Percentiles rank a stretch among this genome's conserved stretches.
Conservation (phyloP, 208 protist species). For the Leishmania lainsoni region DNA sequence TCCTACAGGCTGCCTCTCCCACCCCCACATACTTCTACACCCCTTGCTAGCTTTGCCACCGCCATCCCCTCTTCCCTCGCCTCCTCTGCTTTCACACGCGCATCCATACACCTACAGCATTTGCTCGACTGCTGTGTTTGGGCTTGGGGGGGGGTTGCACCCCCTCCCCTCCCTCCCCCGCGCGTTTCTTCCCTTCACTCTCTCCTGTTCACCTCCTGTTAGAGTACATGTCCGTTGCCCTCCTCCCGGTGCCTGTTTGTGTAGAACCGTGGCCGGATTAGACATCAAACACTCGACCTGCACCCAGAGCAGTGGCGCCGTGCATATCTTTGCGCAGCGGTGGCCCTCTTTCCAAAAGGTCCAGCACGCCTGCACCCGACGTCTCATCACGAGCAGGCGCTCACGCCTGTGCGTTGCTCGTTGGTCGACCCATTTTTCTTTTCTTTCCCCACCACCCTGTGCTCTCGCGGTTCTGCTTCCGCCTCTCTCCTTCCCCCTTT, state of each 20-base stretch:
- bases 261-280: not conserved
- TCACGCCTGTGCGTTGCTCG: not conserved
- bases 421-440: not conserved
- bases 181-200: not conserved
- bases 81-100: not conserved
- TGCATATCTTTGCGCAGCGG: not conserved
- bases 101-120: not conserved
- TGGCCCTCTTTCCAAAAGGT: not conserved
- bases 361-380: not conserved
- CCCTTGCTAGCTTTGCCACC: not conserved
- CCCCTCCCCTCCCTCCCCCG: not conserved
- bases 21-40: not conserved
- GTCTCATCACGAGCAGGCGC: not conserved
- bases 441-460: not conserved
- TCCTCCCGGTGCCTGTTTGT: not conserved
- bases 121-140: not conserved
- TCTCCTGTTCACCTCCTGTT: not conserved
- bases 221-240: not conserved
- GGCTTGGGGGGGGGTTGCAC: not conserved
- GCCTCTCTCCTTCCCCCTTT: not conserved
- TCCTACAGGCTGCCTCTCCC: not conserved
- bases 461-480: not conserved
- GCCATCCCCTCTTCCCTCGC: not conserved
- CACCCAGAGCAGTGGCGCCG: not conserved
- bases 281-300: not conserved